Base-by-base conservation (phyloP, 129 eudicot genomes). In the Silybum marianum region DNA sequence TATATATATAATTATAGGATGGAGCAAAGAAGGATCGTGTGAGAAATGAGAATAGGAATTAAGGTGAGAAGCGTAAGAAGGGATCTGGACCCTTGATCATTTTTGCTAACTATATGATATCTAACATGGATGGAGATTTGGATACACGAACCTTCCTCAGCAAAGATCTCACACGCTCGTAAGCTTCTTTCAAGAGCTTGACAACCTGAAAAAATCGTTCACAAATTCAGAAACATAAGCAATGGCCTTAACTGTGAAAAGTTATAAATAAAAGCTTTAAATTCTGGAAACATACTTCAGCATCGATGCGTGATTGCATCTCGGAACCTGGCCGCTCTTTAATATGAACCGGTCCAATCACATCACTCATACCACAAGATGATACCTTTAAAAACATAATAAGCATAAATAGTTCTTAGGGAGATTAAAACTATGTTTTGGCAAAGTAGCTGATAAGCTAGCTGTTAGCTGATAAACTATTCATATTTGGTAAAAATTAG, bases 261-360 rank as follows among this genome's bases (percentile, higher is more conserved):
- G 58, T 32, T 21, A 36, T 6, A 23, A 77, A 36, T 6, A 23
- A 77, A 48, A 28, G 69, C 70, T 10, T n/a, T 54, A 4, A 21
- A 24, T 67, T 75, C 21, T 10, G 58, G 74, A 90, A 23, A 62
- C 92, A 74, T 84, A 94, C 98, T 80, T 94, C 98, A 80, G 96
- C 98, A 86, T 94, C 98, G 72, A 94, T 84, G 26, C 98, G 97
- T 30, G 97, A 91, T 81, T 94, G 98, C 96, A 94, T 90, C 84
- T 92, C 98, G 8, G 97, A 87, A 40, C 98, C 94, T 9, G 98
- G 96, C 79, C 90, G 82, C 83, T 92, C 97, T 82, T 90, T 92
- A 69, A 94, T 85, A 85, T 94, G 94, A 83, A 94, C 91, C 7
- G 98, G 98, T 39, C 98, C 98, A 42, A 94, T 92, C 80, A 81